Conservation (phyloP, 2,329 filamentous ascomycete species). For the Exophiala viscosa region DNA sequence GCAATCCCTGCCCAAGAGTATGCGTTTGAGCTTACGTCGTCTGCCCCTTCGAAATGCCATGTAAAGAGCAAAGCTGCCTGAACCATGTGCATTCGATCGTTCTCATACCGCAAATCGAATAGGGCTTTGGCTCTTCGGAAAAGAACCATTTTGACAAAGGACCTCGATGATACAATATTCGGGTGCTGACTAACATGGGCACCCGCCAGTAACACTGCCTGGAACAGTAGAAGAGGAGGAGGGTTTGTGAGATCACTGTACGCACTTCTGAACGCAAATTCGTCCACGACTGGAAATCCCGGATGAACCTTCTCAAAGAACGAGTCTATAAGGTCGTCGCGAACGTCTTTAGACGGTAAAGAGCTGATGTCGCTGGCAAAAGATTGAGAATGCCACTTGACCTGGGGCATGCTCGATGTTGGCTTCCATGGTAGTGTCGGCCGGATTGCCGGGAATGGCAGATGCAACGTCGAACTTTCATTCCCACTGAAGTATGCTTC, state of each 20-base stretch:
- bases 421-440: conserved; percentile 2
- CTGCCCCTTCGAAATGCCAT: conserved; percentile 55
- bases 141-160: conserved; percentile 47
- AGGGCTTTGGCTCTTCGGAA: conserved; percentile 53
- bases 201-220: conserved; percentile 51
- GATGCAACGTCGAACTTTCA: neutral
- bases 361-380: neutral
- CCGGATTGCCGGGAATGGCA: conserved; percentile 5
- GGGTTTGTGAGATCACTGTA: conserved; percentile 46
- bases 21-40: conserved; percentile 53
- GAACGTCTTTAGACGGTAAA: conserved; percentile 7
- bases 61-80: conserved; percentile 54
- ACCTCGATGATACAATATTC: conserved; percentile 35
- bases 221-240: conserved; percentile 48
- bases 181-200: conserved; percentile 45
- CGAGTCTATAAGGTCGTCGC: conserved; percentile 47
- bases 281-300: conserved; percentile 52
- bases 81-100: conserved; percentile 52
- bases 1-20: conserved; percentile 54
- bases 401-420: neutral
- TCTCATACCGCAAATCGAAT: conserved; percentile 53
- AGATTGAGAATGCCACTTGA: neutral
- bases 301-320: conserved; percentile 53
- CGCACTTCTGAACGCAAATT: conserved; percentile 50
- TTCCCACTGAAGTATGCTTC: neutral